Conservation (phyloP, 768 basidiomycete genomes). For the Coprinopsis cinerea region DNA sequence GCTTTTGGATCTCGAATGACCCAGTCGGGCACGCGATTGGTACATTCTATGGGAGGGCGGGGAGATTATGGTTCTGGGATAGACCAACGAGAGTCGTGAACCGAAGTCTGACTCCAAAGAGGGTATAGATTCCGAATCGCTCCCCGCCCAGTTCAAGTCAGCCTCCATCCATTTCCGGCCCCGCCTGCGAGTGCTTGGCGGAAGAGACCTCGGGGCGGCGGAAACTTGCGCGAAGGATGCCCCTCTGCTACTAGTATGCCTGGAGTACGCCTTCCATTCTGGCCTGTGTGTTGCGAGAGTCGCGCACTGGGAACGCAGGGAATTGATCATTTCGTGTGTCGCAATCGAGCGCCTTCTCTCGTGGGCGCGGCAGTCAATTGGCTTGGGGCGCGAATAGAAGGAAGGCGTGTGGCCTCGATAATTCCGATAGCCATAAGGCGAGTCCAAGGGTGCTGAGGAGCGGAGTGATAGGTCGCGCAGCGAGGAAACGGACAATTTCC, state of each 20-base stretch:
- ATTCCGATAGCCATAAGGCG: too few species aligned
- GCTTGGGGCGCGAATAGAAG: neutral
- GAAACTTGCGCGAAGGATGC: neutral
- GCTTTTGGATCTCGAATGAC: too few species aligned
- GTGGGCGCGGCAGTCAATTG: neutral
- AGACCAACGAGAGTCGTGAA: neutral
- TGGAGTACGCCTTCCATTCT: too few species aligned
- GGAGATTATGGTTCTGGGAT: neutral
- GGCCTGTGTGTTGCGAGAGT: neutral
- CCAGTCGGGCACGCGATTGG: too few species aligned
- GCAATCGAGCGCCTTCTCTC: constrained; percentile 3
- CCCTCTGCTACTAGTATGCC: too few species aligned
- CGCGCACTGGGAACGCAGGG: constrained; percentile 8
- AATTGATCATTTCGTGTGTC: constrained; percentile 9
- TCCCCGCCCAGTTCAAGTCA: too few species aligned
- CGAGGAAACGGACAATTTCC: too few species aligned
- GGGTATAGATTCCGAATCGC: neutral
- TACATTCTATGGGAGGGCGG: too few species aligned
- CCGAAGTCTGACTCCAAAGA: neutral
- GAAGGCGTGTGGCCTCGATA: too few species aligned
- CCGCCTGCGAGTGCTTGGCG: too few species aligned
- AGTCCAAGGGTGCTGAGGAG: too few species aligned
- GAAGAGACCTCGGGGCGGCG: neutral
- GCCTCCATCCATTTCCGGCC: neutral
- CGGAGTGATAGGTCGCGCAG: too few species aligned